Percentiles rank a stretch among this genome's conserved stretches.
phyloP scores from a whole-genome alignment of 495 filamentous ascomycete genomes.

The Friedmanniomyces endolithicus region DNA sequence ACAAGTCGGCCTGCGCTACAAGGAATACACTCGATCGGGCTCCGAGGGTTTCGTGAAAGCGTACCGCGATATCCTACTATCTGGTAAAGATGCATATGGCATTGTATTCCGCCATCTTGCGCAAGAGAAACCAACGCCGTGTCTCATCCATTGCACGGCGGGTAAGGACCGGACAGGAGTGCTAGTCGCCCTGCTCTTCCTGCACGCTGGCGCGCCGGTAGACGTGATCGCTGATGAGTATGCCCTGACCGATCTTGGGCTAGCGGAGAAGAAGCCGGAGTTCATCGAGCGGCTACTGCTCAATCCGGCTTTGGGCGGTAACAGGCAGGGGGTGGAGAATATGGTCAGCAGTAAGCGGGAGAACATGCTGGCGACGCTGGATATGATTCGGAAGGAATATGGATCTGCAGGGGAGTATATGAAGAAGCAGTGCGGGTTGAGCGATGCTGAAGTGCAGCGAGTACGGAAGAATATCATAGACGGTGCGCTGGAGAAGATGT shows the following conservation, averaged over 20 bases:
- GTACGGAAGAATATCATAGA: slow-evolving; percentile 36
- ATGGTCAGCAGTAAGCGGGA: slow-evolving; percentile 21
- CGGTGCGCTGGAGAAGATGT: slow-evolving; percentile 5
- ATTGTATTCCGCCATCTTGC: slow-evolving; percentile 26
- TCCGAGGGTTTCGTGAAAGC: slow-evolving; percentile 30
- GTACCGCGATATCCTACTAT: slow-evolving; percentile 28
- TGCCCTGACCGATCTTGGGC: slow-evolving; percentile 28
- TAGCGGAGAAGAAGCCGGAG: slow-evolving; percentile 19
- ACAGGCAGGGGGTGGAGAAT: slow-evolving; percentile 25
- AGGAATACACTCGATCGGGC: slow-evolving; percentile 26
- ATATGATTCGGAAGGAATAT: slow-evolving; percentile 39
- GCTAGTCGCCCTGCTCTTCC: slow-evolving; percentile 29
- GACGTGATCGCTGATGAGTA: slow-evolving; percentile 29
- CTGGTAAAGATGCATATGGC: slow-evolving; percentile 21
- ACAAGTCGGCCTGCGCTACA: slow-evolving; percentile 29
- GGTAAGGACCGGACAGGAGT: slow-evolving; percentile 36
- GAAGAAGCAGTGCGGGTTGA: slow-evolving; percentile 39
- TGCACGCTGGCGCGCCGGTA: slow-evolving; percentile 22
- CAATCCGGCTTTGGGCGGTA: slow-evolving; percentile 28
- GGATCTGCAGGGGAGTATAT: slow-evolving; percentile 48
- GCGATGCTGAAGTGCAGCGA: slow-evolving; percentile 36
- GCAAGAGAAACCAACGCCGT: slow-evolving; percentile 12
- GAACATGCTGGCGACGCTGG: slow-evolving; percentile 42
- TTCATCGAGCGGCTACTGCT: slow-evolving; percentile 22
- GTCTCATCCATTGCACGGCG: slow-evolving; percentile 33